A percentile compares a stretch with the other conserved stretches of the same genome.
Evolutionary conservation across 2,329 filamentous ascomycete species (phyloP).

Genomic region (Fusarium sp.): DNA sequence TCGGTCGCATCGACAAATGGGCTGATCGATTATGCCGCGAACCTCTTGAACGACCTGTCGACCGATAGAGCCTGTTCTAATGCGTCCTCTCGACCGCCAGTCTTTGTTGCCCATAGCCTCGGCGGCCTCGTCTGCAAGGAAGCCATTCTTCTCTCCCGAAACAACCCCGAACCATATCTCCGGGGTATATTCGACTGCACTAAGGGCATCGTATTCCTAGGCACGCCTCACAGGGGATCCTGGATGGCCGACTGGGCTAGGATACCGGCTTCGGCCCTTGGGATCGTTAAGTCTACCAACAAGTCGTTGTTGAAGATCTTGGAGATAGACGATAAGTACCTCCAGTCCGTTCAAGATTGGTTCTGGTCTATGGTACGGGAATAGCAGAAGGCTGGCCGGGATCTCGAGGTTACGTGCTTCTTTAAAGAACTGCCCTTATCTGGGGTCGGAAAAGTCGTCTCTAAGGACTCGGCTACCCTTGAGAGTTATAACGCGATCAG

Average conservation of each 20-base stretch:
- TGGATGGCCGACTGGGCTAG: slow-evolving; percentile 50
- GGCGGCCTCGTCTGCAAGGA: slow-evolving; percentile 55
- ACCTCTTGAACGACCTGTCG: slow-evolving; percentile 46
- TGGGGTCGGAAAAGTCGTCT: slow-evolving; percentile 39
- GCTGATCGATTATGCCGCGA: slow-evolving; percentile 46
- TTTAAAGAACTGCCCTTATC: slow-evolving; percentile 49
- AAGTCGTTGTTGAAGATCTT: slow-evolving; percentile 45
- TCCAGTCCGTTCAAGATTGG: slow-evolving; percentile 38
- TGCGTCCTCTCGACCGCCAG: slow-evolving; percentile 38
- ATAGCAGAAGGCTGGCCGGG: slow-evolving; percentile 16
- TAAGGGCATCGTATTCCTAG: slow-evolving; percentile 51
- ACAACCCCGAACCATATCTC: slow-evolving; percentile 46
- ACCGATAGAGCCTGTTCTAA: slow-evolving; percentile 32
- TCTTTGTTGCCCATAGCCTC: slow-evolving; percentile 55
- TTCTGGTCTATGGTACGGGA: slow-evolving; percentile 46
- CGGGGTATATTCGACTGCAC: slow-evolving; percentile 42
- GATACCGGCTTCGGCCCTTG: slow-evolving; percentile 44
- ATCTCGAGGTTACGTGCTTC: slow-evolving; percentile 49
- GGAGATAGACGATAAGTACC: slow-evolving; percentile 41
- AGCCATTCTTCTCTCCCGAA: slow-evolving; percentile 48
- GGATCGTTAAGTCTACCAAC: slow-evolving; percentile 48
- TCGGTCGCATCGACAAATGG: slow-evolving; percentile 41
- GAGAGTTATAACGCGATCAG: slow-evolving; percentile 41
- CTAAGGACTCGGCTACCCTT: slow-evolving; percentile 47
- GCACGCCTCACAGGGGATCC: slow-evolving; percentile 52